Percentiles rank a stretch among this genome's conserved stretches.
Evolutionary conservation across 192 early-diverging fungal genomes (phyloP).

Genomic region (Haplosporangium gracile): DNA sequence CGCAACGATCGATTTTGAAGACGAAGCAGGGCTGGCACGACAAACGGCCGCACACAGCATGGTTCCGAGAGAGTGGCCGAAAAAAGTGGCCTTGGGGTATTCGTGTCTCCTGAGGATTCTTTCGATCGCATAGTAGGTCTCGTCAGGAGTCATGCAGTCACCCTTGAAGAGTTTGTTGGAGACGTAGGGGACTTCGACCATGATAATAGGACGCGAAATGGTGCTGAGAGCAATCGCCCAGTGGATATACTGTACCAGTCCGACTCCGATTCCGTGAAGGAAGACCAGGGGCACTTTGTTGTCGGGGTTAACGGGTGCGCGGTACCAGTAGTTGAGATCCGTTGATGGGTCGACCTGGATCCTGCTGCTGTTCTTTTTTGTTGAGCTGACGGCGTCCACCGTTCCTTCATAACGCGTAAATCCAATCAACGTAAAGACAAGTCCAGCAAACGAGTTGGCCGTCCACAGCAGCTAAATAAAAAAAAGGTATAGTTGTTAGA

Average conservation of each 20-base stretch:
- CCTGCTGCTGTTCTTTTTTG: constrained; percentile 32
- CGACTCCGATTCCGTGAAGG: constrained; percentile 79
- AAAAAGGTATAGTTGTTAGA: background rate
- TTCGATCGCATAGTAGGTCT: constrained; percentile 67
- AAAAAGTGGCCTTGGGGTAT: constrained; percentile 69
- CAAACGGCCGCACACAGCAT: constrained; percentile 70
- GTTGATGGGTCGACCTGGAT: constrained; percentile 17
- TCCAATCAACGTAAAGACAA: constrained; percentile 27
- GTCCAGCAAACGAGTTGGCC: constrained; percentile 16
- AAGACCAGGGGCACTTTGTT: constrained; percentile 70
- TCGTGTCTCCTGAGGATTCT: constrained; percentile 66
- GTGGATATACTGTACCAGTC: constrained; percentile 66
- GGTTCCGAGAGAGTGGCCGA: constrained; percentile 78
- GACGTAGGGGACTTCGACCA: constrained; percentile 72
- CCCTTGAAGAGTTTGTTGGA: constrained; percentile 72
- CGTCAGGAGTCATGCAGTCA: constrained; percentile 66
- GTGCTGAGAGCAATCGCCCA: constrained; percentile 61
- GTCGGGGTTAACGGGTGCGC: constrained; percentile 27
- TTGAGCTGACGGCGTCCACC: background rate
- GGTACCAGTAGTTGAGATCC: constrained; percentile 43
- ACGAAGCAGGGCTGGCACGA: constrained; percentile 56
- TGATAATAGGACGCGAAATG: constrained; percentile 62
- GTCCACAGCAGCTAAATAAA: constrained; percentile 33
- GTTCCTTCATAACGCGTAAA: constrained; percentile 37
- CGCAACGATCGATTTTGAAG: constrained; percentile 58